Base-by-base conservation (phyloP, 441 rosid species). In the Erodium moschatum region DNA sequence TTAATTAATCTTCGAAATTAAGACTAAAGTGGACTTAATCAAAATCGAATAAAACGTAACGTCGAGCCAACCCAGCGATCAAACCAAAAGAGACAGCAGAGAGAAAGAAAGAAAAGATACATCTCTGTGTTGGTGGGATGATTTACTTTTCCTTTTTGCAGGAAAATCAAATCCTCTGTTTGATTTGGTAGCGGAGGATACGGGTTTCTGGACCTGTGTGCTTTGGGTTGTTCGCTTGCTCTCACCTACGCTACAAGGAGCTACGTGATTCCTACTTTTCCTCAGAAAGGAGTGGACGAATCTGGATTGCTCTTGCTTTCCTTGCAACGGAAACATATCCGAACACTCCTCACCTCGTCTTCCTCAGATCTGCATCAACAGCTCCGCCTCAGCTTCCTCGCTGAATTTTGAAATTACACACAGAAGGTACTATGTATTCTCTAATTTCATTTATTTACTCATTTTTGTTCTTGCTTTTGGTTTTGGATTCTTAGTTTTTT, bases 261-360 rank as follows among this genome's bases (percentile, higher is more conserved):
- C 50, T 44, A 13, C 8, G 20, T 80, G 74, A 42, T 29, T 40
- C 66, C 65, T 78, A 71, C 82, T 76, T 82, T 73, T 16, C 78
- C 69, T 73, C 70, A 58, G 52, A 66, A 15, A 61, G 38, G 54
- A 24, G 63, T 46, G 67, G 15, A 74, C 42, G 70, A 73, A 69
- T 64, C 60, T 15, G 8, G 19, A 52, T 76, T 73, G 69, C 73
- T 5, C 38, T 33, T 33, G 38, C 38, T 33, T 33, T 33, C 38
- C 5, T 33, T 33, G 38, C 38, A 3, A 33, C 38, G 38, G 38
- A 33, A 33, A 80, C 81, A 68, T 56, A 77, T 81, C 79, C 82
- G 6, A 79, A 74, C 69, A 20, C 79, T 69, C 65, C n/a, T 52
- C 78, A 0, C 1, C 61, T 79, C 74, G 38, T 15, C 79, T 74